A percentile compares a stretch with the other conserved stretches of the same genome.
Conservation (phyloP, 306 rosid species). For the Cyclanthera cordifolia region DNA sequence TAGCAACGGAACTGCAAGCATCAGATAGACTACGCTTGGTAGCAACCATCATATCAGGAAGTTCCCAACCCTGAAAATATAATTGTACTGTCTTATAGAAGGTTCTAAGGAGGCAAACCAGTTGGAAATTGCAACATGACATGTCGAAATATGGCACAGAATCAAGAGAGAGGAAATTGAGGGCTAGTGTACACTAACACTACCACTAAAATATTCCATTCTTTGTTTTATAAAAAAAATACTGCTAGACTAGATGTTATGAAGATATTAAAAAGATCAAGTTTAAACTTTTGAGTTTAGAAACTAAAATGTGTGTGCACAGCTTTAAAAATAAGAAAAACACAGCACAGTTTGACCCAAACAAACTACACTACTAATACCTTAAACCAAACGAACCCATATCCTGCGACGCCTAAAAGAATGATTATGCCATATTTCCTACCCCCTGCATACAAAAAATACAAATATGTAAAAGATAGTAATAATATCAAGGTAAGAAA, state of each 20-base stretch:
- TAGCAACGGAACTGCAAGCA: constrained; percentile 60
- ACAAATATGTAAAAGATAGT: not conserved
- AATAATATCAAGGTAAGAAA: not conserved
- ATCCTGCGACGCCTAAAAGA: constrained; percentile 55
- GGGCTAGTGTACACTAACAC: not conserved
- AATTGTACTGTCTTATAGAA: constrained; percentile 8
- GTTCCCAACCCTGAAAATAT: constrained; percentile 78
- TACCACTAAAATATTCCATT: not conserved
- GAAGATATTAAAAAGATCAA: not conserved
- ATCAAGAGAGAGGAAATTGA: not conserved
- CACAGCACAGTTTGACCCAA: not conserved
- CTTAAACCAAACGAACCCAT: constrained; percentile 93
- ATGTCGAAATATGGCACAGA: not conserved
- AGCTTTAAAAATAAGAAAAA: too few relatives aligned
- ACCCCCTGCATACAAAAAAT: constrained; percentile 31
- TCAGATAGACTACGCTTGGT: constrained; percentile 76
- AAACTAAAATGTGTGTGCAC: not conserved
- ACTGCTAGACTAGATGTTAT: not conserved
- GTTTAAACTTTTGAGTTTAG: not conserved
- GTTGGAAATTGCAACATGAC: not conserved
- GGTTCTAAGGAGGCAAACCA: not conserved
- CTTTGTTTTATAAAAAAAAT: not conserved
- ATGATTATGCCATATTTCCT: constrained; percentile 49
- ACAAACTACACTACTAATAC: constrained; percentile 27
- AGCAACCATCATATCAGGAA: constrained; percentile 93